A percentile compares a stretch with the other conserved stretches of the same genome.
Conservation (phyloP, 306 rosid species). For the Phaseolus lunatus region DNA sequence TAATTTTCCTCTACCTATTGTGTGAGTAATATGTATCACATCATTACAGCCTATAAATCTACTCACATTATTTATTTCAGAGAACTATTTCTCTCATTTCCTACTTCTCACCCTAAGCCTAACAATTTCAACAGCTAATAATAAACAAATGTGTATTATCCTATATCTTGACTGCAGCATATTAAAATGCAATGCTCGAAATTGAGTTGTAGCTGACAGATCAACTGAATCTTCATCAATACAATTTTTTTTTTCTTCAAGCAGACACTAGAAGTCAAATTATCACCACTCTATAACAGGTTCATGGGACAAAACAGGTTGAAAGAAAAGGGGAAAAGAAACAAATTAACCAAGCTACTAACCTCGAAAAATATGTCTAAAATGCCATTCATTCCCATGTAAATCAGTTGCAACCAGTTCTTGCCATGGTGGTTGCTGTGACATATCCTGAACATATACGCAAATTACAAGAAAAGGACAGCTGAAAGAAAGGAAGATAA, state of each 20-base stretch:
- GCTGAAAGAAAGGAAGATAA: not conserved
- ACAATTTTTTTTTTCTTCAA: not conserved
- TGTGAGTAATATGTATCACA: not conserved
- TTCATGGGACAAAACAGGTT: not conserved
- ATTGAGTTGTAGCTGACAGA: not conserved
- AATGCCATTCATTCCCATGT: constrained; percentile 34
- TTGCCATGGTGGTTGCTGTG: constrained; percentile 36
- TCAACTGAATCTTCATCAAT: not conserved
- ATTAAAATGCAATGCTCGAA: not conserved
- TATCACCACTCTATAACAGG: not conserved
- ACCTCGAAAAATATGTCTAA: constrained; percentile 36
- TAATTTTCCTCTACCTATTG: not conserved
- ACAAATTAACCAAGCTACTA: constrained; percentile 2
- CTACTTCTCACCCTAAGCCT: not conserved
- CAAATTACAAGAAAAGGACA: not conserved
- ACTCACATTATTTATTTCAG: not conserved
- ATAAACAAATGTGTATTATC: not conserved
- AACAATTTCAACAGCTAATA: not conserved
- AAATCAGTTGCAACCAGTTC: constrained; percentile 31
- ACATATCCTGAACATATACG: constrained; percentile 10
- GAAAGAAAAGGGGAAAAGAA: not conserved
- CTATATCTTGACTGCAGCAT: not conserved
- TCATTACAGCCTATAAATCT: not conserved
- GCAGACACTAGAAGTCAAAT: constrained; percentile 8
- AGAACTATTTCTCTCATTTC: not conserved